These are phyloP conservation scores for Phaeosphaeria sp. DNA, from an alignment of 2,329 filamentous ascomycete genomes.

Conservation along the genomic window DNA sequence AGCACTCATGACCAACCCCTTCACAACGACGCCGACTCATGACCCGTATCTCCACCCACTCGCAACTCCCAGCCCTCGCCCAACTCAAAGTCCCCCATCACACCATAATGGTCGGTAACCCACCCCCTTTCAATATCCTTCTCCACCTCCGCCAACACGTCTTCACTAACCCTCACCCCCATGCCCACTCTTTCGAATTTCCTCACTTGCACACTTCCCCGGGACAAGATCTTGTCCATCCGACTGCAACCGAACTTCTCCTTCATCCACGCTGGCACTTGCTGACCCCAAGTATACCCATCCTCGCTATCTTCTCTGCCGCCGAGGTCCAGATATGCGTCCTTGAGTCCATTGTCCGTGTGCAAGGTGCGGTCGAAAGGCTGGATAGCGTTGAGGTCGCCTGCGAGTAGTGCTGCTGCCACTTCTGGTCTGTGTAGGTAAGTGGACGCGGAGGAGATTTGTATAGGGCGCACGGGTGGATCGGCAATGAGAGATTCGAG, in stretches of 20 bases:
- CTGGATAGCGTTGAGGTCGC: slow-evolving; percentile 66
- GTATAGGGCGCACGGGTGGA: slow-evolving; percentile 58
- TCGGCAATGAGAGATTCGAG: slow-evolving; percentile 61
- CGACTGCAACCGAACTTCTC: slow-evolving; percentile 58
- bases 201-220: slow-evolving; percentile 44
- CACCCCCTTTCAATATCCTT: slow-evolving; percentile 52
- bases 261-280: slow-evolving; percentile 52
- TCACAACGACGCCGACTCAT: not conserved
- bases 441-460: slow-evolving; percentile 54
- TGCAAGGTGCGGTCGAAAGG: slow-evolving; percentile 60
- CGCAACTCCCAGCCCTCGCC: slow-evolving; percentile 7
- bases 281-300: slow-evolving; percentile 66
- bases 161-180: slow-evolving; percentile 54
- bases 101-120: slow-evolving; percentile 60
- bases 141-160: slow-evolving; percentile 33
- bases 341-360: slow-evolving; percentile 56
- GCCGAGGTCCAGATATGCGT: slow-evolving; percentile 61
- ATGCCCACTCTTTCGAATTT: slow-evolving; percentile 58
- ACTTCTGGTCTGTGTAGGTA: slow-evolving; percentile 52
- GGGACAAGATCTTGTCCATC: slow-evolving; percentile 63
- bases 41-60: not conserved
- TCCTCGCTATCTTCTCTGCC: slow-evolving; percentile 59
- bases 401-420: slow-evolving; percentile 56
- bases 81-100: slow-evolving; percentile 45
- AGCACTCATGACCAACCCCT: too few species aligned